phyloP scores from a whole-genome alignment of 306 rosid genomes.

The Glycine soja region DNA sequence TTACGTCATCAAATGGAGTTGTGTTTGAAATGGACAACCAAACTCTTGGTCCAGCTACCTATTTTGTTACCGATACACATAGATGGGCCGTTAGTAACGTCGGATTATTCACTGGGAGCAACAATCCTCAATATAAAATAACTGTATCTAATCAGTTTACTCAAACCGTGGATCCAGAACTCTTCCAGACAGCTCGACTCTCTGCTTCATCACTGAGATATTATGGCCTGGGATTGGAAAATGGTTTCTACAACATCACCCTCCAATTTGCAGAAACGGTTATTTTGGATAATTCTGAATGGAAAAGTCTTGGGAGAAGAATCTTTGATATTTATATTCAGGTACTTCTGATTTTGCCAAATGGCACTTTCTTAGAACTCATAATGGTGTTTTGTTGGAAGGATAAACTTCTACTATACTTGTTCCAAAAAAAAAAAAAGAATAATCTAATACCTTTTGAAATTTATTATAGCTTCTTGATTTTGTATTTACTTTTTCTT shows the following conservation, averaged over 20 bases:
- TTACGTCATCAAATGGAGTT: constrained; percentile 49
- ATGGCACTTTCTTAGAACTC: neutral
- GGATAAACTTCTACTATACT: neutral
- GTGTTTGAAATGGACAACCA: constrained; percentile 58
- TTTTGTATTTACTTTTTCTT: neutral
- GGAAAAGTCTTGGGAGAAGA: constrained; percentile 78
- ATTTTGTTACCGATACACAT: constrained; percentile 57
- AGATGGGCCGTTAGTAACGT: constrained; percentile 82
- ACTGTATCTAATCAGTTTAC: constrained; percentile 51
- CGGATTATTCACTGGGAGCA: constrained; percentile 57
- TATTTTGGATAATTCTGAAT: constrained; percentile 47
- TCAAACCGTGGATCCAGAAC: constrained; percentile 54
- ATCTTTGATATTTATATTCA: constrained; percentile 78
- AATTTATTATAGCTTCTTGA: constrained; percentile 1
- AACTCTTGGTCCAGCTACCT: constrained; percentile 72
- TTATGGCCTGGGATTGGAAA: constrained; percentile 74
- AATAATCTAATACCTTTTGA: too few species aligned
- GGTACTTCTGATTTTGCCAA: constrained; percentile 48
- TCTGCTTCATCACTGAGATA: constrained; percentile 83
- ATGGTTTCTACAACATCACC: constrained; percentile 66
- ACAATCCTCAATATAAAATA: constrained; percentile 39
- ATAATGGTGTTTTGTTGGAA: neutral
- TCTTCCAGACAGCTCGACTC: constrained; percentile 70
- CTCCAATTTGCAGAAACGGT: constrained; percentile 71
- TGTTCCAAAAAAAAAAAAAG: too few species aligned